phyloP scores from a whole-genome alignment of 31 red algal genomes.

The Porphyra umbilicalis region DNA sequence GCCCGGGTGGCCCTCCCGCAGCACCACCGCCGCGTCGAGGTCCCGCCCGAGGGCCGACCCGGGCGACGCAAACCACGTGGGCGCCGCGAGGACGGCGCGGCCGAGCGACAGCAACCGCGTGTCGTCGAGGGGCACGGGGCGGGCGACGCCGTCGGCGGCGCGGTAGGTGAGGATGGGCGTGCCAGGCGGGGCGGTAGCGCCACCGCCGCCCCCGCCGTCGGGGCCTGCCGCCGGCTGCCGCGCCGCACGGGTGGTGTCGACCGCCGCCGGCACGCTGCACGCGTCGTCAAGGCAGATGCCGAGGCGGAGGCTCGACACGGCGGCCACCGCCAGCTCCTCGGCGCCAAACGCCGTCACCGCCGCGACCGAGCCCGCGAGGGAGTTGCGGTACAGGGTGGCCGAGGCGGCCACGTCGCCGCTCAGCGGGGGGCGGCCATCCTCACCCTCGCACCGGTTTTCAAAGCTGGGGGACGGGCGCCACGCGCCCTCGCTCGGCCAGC shows the following conservation, averaged over 20 bases:
- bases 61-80: background rate
- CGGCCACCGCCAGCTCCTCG: background rate
- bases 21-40: background rate
- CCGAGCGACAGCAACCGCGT: background rate
- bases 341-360: background rate
- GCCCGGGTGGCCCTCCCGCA: background rate
- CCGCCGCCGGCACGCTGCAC: background rate
- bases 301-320: background rate
- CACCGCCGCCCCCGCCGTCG: too few relatives aligned
- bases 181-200: too few relatives aligned
- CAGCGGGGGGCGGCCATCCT: too few relatives aligned
- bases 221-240: too few relatives aligned
- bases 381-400: background rate
- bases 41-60: background rate
- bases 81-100: background rate
- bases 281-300: background rate
- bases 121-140: background rate
- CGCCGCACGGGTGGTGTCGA: background rate
- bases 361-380: background rate
- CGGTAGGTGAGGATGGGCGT: background rate
- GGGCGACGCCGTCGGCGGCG: background rate
- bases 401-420: background rate
- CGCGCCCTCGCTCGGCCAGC: too few relatives aligned
- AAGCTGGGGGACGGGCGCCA: too few relatives aligned
- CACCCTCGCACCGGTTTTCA: too few relatives aligned